These are phyloP conservation scores for Arbutus unedo DNA, from an alignment of 148 eudicot genomes.

Conservation along the genomic window DNA sequence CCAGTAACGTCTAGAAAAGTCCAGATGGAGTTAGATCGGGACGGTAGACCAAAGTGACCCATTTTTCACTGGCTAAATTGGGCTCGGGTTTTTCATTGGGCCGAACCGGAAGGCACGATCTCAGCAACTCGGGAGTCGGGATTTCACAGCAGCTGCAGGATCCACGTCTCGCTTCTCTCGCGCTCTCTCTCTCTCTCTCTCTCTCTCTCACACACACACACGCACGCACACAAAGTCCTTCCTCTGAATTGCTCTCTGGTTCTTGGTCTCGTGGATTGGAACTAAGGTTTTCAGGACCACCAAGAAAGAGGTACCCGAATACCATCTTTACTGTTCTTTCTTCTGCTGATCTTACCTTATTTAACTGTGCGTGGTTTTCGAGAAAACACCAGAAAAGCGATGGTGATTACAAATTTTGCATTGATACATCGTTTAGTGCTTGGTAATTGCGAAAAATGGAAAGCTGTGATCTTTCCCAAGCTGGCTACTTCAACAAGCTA, in stretches of 20 bases:
- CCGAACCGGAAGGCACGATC: background rate
- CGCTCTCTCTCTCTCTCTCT: background rate
- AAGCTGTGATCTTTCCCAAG: background rate
- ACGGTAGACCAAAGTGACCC: background rate
- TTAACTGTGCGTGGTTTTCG: too few species aligned
- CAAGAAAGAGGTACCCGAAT: background rate
- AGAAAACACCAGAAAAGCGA: background rate
- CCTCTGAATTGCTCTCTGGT: background rate
- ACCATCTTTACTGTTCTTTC: background rate
- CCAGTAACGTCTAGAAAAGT: slow-evolving; percentile 16
- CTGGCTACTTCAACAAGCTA: background rate
- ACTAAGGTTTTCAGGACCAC: background rate
- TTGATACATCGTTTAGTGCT: background rate
- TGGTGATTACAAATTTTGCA: background rate
- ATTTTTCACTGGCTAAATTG: too few species aligned
- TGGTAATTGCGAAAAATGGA: background rate
- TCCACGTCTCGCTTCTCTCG: background rate
- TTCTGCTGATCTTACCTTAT: too few species aligned
- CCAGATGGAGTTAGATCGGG: background rate
- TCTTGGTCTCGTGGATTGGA: background rate
- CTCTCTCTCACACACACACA: background rate
- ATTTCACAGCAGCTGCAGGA: background rate
- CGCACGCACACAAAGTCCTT: background rate
- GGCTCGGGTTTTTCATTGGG: background rate
- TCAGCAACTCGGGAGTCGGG: background rate